phyloP scores from a whole-genome alignment of 2,329 filamentous ascomycete genomes.

The Paecilomyces niveus region DNA sequence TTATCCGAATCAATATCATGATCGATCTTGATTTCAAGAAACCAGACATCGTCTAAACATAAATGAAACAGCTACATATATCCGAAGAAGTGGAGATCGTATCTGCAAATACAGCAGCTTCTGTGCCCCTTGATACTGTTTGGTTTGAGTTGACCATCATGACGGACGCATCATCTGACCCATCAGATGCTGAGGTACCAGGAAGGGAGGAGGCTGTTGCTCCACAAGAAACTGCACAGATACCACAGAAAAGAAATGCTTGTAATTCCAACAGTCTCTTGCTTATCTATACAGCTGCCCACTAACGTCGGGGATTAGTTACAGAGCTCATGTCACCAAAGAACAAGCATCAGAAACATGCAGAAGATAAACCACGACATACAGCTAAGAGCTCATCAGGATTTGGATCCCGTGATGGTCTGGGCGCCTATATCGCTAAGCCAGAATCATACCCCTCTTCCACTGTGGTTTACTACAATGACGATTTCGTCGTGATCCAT shows the following conservation, averaged over 20 bases:
- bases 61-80: neutral
- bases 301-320: constrained; percentile 28
- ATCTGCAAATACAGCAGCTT: neutral
- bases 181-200: constrained; percentile 7
- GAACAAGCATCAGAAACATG: constrained; percentile 30
- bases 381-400: constrained; percentile 13
- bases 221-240: constrained; percentile 5
- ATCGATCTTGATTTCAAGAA: neutral
- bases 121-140: neutral
- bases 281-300: neutral
- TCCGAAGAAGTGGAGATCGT: neutral
- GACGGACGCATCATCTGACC: constrained; percentile 13
- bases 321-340: constrained; percentile 50
- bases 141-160: constrained; percentile 2
- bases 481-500: constrained; percentile 67
- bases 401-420: constrained; percentile 50
- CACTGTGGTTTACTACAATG: constrained; percentile 58
- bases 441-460: constrained; percentile 55
- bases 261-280: constrained; percentile 16
- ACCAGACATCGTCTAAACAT: no score
- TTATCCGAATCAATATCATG: neutral
- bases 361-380: constrained; percentile 9
- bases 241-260: constrained; percentile 28
- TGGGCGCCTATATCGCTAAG: constrained; percentile 59
- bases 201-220: constrained; percentile 1